phyloP scores from a whole-genome alignment of 106 monocot species.

The Ottelia alismoides region DNA sequence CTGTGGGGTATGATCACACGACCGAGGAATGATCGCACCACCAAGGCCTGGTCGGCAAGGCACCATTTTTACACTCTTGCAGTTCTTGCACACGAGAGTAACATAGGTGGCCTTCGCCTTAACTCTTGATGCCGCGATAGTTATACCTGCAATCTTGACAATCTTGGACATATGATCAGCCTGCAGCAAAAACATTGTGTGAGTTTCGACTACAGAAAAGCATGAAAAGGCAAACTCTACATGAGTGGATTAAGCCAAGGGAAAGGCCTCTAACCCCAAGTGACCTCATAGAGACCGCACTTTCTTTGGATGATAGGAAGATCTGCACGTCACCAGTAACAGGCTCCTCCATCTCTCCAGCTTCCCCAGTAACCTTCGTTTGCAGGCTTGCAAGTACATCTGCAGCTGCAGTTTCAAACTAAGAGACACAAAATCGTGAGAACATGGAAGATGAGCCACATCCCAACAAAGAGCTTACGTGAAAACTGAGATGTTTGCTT shows the following conservation, averaged over 20 bases:
- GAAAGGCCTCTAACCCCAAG: slow-evolving; percentile 56
- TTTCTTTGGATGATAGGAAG: slow-evolving; percentile 86
- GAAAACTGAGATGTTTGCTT: too few relatives aligned
- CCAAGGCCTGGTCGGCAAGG: slow-evolving; percentile 94
- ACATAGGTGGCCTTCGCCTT: slow-evolving; percentile 99
- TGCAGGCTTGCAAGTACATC: slow-evolving; percentile 80
- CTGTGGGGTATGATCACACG: slow-evolving; percentile 83
- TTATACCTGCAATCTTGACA: slow-evolving; percentile 87
- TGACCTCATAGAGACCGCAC: slow-evolving; percentile 59
- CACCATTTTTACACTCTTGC: slow-evolving; percentile 61
- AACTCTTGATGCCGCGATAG: slow-evolving; percentile 86
- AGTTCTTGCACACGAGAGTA: slow-evolving; percentile 90
- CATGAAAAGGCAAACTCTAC: not conserved
- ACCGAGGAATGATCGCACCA: slow-evolving; percentile 90
- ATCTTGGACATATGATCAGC: slow-evolving; percentile 94
- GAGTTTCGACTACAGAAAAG: too few relatives aligned
- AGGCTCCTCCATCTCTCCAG: slow-evolving; percentile 96
- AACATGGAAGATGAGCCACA: too few relatives aligned
- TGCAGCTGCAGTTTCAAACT: slow-evolving; percentile 91
- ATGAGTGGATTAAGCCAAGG: slow-evolving; percentile 1
- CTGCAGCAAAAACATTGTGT: too few relatives aligned
- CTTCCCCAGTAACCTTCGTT: slow-evolving; percentile 77
- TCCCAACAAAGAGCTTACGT: too few relatives aligned
- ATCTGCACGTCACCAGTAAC: slow-evolving; percentile 84
- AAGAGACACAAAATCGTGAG: too few relatives aligned